Evolutionary conservation across 495 filamentous ascomycete species (phyloP).

Genomic region (Sordaria brevicollis): DNA sequence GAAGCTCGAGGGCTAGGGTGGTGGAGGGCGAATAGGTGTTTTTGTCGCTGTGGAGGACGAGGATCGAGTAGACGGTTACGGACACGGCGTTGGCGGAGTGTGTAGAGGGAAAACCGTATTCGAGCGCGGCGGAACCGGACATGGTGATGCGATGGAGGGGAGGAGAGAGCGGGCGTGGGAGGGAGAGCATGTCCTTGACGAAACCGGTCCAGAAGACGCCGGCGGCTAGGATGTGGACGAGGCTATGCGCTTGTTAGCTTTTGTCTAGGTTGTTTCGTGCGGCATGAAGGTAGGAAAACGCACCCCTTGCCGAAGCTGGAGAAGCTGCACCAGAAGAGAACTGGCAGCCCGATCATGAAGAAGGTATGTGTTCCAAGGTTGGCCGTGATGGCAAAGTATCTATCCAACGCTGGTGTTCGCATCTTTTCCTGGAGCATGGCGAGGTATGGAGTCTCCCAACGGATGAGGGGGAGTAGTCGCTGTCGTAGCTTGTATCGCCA

Average conservation of each 20-base stretch:
- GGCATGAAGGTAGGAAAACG: conserved; percentile 44
- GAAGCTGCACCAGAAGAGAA: conserved; percentile 93
- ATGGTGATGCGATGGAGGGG: conserved; percentile 91
- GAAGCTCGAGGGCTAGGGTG: conserved; percentile 48
- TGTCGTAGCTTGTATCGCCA: conserved; percentile 87
- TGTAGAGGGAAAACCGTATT: conserved; percentile 95
- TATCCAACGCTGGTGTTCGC: conserved; percentile 74
- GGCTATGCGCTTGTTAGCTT: conserved; percentile 36
- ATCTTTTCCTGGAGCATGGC: conserved; percentile 70
- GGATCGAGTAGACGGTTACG: conserved; percentile 74
- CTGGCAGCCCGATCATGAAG: conserved; percentile 89
- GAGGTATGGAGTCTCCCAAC: conserved; percentile 93
- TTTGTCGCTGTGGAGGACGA: conserved; percentile 49
- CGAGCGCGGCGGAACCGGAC: conserved; percentile 87
- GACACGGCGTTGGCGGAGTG: conserved; percentile 97
- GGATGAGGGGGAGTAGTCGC: conserved; percentile 69
- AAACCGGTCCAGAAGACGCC: conserved; percentile 93
- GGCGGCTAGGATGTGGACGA: conserved; percentile 76
- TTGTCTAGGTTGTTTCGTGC: not conserved
- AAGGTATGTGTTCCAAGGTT: conserved; percentile 98
- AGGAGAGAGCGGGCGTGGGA: conserved; percentile 89
- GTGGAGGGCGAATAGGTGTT: conserved; percentile 39
- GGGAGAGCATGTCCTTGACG: conserved; percentile 85
- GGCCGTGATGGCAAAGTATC: conserved; percentile 92
- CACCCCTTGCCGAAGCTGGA: conserved; percentile 74